phyloP scores from a whole-genome alignment of 2,329 filamentous ascomycete genomes.

The Myriangium duriaei region DNA sequence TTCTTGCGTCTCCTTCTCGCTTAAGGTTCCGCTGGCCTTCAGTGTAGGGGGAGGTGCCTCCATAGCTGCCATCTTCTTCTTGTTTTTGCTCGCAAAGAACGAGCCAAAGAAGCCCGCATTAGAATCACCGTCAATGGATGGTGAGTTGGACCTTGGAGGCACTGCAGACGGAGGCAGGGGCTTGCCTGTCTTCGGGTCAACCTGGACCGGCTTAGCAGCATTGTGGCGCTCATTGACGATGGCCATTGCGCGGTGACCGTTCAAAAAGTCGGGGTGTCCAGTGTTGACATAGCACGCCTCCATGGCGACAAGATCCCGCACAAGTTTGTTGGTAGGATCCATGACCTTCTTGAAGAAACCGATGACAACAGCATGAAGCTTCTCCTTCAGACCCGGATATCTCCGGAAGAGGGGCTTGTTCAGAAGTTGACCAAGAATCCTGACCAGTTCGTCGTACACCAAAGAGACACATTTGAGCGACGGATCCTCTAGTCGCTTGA shows the following conservation, averaged over 20 bases:
- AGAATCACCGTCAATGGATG: constrained; percentile 44
- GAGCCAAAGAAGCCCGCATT: constrained; percentile 80
- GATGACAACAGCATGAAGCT: constrained; percentile 87
- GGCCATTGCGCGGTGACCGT: constrained; percentile 93
- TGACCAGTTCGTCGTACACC: constrained; percentile 93
- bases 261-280: constrained; percentile 93
- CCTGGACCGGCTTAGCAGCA: constrained; percentile 72
- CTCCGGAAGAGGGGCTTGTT: constrained; percentile 81
- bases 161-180: constrained; percentile 55
- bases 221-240: constrained; percentile 91
- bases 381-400: constrained; percentile 92
- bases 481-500: constrained; percentile 89
- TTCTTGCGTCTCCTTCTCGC: constrained; percentile 87
- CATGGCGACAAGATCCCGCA: constrained; percentile 86
- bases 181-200: constrained; percentile 98
- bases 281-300: constrained; percentile 98
- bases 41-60: constrained; percentile 84
- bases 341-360: constrained; percentile 95
- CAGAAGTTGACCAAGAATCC: constrained; percentile 82
- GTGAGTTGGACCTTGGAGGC: constrained; percentile 64
- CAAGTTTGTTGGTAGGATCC: constrained; percentile 96
- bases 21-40: constrained; percentile 86
- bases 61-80: constrained; percentile 99
- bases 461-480: constrained; percentile 95
- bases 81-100: constrained; percentile 98